Percentiles rank a stretch among this genome's conserved stretches.
These are phyloP conservation scores for Hymenoscyphus scutula DNA, from an alignment of 2,329 filamentous ascomycete genomes.

Conservation along the genomic window DNA sequence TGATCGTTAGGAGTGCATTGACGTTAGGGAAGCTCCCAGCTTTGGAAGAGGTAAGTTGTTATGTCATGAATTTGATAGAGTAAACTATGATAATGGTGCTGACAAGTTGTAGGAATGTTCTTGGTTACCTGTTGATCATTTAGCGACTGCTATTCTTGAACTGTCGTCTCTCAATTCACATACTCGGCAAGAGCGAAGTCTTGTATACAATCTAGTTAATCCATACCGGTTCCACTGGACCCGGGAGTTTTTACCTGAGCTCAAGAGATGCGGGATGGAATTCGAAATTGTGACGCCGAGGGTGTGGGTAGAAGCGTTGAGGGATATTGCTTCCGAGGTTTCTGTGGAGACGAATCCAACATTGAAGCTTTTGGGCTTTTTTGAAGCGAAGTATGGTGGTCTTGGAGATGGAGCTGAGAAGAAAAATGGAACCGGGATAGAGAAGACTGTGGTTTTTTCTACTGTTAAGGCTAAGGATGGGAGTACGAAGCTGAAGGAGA, in stretches of 20 bases:
- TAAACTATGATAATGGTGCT: too few species aligned
- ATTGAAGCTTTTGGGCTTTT: constrained; percentile 52
- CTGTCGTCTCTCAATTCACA: constrained; percentile 32
- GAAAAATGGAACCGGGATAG: not conserved
- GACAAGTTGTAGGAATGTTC: constrained; percentile 29
- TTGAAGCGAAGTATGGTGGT: constrained; percentile 47
- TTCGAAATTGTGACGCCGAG: constrained; percentile 43
- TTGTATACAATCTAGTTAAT: constrained; percentile 53
- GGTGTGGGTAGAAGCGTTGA: constrained; percentile 46
- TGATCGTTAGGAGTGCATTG: constrained; percentile 47
- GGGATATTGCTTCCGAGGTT: constrained; percentile 34
- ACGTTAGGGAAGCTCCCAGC: constrained; percentile 45
- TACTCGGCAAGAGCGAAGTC: constrained; percentile 26
- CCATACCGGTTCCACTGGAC: constrained; percentile 47
- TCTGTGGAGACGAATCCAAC: constrained; percentile 43
- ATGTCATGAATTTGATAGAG: not conserved
- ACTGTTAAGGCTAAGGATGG: not conserved
- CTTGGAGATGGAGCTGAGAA: constrained; percentile 38
- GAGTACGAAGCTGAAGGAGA: not conserved
- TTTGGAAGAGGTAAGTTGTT: constrained; percentile 40
- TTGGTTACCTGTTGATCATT: constrained; percentile 47
- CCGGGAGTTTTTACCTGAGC: constrained; percentile 47
- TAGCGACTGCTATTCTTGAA: constrained; percentile 43
- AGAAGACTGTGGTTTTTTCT: not conserved
- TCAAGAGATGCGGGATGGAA: constrained; percentile 44